Percentiles rank a stretch among this genome's conserved stretches.
These are phyloP conservation scores for Leccinum fuscescens DNA, from an alignment of 1,284 basidiomycete species.

Conservation along the genomic window DNA sequence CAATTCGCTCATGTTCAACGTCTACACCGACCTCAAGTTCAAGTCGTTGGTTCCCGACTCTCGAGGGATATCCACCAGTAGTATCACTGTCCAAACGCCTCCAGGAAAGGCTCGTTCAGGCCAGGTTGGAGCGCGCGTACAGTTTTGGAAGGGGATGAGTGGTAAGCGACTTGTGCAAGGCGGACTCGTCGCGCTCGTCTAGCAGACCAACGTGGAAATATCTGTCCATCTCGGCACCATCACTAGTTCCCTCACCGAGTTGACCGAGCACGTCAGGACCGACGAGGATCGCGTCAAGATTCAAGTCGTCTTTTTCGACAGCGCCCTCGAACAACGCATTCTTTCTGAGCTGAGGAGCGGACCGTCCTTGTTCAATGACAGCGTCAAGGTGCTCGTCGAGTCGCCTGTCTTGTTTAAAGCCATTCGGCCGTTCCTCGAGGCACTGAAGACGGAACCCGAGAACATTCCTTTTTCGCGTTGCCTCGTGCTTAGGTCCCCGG, in stretches of 20 bases:
- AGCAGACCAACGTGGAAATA: constrained; percentile 32
- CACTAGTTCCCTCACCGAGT: constrained; percentile 30
- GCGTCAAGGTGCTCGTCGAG: constrained; percentile 48
- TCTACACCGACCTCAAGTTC: constrained; percentile 53
- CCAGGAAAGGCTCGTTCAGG: too few species aligned
- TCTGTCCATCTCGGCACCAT: constrained; percentile 51
- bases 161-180: too few species aligned
- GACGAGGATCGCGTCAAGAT: constrained; percentile 17
- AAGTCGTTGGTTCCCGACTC: constrained; percentile 42
- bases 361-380: constrained; percentile 2
- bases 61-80: constrained; percentile 46
- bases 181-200: constrained; percentile 27
- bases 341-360: constrained; percentile 36
- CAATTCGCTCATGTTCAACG: constrained; percentile 52
- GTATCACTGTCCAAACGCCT: constrained; percentile 43
- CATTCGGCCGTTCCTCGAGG: constrained; percentile 60
- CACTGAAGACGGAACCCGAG: constrained; percentile 49
- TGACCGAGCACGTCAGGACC: too few species aligned
- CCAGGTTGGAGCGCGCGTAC: too few species aligned
- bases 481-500: constrained; percentile 41
- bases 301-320: constrained; percentile 53
- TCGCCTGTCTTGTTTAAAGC: constrained; percentile 59
- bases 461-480: constrained; percentile 53
- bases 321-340: constrained; percentile 44
- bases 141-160: too few species aligned